These are phyloP conservation scores for Lignosus rhinocerotis DNA, from an alignment of 1,284 basidiomycete genomes.

Conservation along the genomic window DNA sequence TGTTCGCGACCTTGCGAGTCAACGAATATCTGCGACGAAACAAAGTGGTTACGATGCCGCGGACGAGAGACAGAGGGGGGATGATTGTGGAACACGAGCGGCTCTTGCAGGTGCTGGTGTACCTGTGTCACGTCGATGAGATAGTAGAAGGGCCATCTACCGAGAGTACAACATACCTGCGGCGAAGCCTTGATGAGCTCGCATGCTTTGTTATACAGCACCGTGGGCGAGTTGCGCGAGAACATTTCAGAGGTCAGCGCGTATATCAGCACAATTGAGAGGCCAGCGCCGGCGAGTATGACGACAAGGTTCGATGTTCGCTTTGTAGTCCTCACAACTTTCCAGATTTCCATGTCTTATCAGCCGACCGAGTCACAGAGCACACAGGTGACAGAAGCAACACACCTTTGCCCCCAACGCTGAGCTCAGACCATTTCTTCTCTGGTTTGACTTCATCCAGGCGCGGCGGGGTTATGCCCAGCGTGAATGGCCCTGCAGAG, in stretches of 20 bases:
- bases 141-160: neutral
- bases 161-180: conserved; percentile 45
- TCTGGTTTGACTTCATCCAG: conserved; percentile 54
- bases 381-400: conserved; percentile 5
- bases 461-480: conserved; percentile 66
- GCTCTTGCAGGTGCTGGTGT: conserved; percentile 60
- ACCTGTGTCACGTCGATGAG: conserved; percentile 44
- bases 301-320: conserved; percentile 82
- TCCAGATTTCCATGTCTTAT: conserved; percentile 28
- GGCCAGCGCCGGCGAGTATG: conserved; percentile 80
- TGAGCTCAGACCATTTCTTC: conserved; percentile 84
- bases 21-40: conserved; percentile 70
- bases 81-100: conserved; percentile 75
- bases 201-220: conserved; percentile 85
- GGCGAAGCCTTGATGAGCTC: conserved; percentile 78
- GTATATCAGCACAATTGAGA: conserved; percentile 82
- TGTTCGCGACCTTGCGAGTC: conserved; percentile 75
- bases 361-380: neutral
- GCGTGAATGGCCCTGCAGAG: conserved; percentile 78
- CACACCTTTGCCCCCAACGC: conserved; percentile 80
- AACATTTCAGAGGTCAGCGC: conserved; percentile 88
- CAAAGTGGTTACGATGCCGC: conserved; percentile 76
- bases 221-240: conserved; percentile 90
- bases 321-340: conserved; percentile 75
- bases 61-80: conserved; percentile 70